These are phyloP conservation scores for Planoprotostelium fungivorum DNA, from an alignment of 78 protist genomes.

Conservation along the genomic window DNA sequence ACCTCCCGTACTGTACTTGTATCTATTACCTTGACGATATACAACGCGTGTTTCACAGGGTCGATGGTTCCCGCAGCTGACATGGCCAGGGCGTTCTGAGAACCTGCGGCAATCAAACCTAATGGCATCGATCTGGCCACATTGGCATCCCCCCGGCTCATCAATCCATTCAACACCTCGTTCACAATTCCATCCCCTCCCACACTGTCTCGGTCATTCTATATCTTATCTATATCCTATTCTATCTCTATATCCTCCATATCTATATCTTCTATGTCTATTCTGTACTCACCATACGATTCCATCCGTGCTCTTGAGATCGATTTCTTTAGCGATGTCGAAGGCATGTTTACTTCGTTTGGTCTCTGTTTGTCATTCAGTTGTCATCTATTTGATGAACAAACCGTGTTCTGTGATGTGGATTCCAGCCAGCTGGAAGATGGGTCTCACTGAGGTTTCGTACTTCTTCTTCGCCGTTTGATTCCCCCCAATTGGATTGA, in stretches of 20 bases:
- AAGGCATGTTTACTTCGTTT: not conserved
- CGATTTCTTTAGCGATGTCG: not conserved
- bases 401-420: not conserved
- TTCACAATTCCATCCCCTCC: not conserved
- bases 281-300: not conserved
- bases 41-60: not conserved
- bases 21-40: not conserved
- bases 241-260: too few relatives aligned
- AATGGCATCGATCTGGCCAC: not conserved
- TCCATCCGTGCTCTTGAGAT: not conserved
- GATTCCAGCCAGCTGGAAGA: not conserved
- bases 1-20: not conserved
- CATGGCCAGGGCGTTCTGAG: constrained; percentile 1
- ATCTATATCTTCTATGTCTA: too few relatives aligned
- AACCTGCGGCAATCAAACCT: not conserved
- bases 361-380: not conserved
- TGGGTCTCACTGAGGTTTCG: not conserved
- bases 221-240: too few relatives aligned
- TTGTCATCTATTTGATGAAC: not conserved
- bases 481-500: not conserved
- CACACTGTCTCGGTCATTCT: not conserved
- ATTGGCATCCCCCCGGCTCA: not conserved
- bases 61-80: not conserved
- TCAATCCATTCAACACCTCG: not conserved
- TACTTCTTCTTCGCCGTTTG: not conserved